Base-by-base conservation (phyloP, 345 rosid species). In the Brassica incana region DNA sequence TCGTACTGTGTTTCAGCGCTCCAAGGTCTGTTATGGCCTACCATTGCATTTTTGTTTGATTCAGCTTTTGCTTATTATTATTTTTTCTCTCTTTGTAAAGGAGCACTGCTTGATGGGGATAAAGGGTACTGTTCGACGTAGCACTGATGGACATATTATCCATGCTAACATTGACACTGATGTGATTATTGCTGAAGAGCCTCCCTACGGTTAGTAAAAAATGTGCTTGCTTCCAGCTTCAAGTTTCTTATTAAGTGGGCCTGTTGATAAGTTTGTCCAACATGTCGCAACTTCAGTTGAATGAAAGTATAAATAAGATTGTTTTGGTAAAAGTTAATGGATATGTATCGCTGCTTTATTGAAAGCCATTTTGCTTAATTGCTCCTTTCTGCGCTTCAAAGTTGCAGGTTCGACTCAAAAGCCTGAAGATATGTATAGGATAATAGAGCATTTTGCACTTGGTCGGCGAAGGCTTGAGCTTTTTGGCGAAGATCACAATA, bases 41-140 rank as follows among this genome's bases (percentile, higher is more conserved):
- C 81, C 54, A 45, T 52, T 48, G 3, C 50, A 69, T 64, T 14
- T 18, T 15, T 23, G 5, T 52, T 15, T 50, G 14, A 12, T 58
- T 38, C 10, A 52, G 73, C 40, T 76, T 35, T 67, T 73, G 32
- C 66, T 75, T 58, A 67, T 67, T 52, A 38, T 67, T 54, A 16
- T 54, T 60, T 4, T 68, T 2, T 50, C 14, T 62, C 33, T 78
- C 77, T 25, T 61, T 65, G 48, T 85, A 84, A 79, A 95, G 99
- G 99, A 93, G 85, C 99, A 95, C 76, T 95, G 98, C 88, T 85
- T 95, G 90, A 93, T 95, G 99, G 99, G 99, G 75, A 95, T 93
- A 78, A 95, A 90, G 83, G 99, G 99, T 83, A 93, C 99, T 12
- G 99, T 95, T 71, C 90, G 99, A 14, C 99, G 98, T 76, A 93